Evolutionary conservation across 2,329 filamentous ascomycete genomes (phyloP).

Genomic region (Pyrenophora teres): DNA sequence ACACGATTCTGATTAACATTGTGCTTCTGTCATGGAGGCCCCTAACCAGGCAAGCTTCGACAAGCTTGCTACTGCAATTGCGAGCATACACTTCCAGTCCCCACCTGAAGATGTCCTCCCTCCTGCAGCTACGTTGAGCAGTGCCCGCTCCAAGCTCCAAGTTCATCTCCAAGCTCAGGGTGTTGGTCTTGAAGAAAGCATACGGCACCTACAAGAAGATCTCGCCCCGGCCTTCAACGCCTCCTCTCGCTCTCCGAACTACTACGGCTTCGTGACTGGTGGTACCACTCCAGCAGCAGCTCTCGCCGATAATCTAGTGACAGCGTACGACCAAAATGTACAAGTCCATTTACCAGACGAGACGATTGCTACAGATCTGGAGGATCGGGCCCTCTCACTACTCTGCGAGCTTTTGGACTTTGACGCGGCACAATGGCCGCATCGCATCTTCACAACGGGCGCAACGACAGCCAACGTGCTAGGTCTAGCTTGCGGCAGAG

Average conservation of each 20-base stretch:
- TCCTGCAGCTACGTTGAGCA: conserved; percentile 28
- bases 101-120: conserved; percentile 44
- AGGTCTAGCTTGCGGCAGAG: conserved; percentile 71
- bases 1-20: neutral
- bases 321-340: conserved; percentile 80
- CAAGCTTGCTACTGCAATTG: conserved; percentile 30
- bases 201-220: conserved; percentile 53
- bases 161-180: conserved; percentile 47
- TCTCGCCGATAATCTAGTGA: conserved; percentile 83
- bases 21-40: conserved; percentile 14
- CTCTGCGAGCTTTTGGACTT: conserved; percentile 70
- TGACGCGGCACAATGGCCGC: conserved; percentile 63
- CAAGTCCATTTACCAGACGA: conserved; percentile 79
- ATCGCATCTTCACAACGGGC: conserved; percentile 80
- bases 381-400: conserved; percentile 72
- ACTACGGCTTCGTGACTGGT: conserved; percentile 90
- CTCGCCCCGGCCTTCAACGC: conserved; percentile 66
- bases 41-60: conserved; percentile 18
- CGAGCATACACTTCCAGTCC: conserved; percentile 27
- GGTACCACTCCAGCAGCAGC: conserved; percentile 77
- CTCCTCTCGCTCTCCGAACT: conserved; percentile 56
- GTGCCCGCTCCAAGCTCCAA: conserved; percentile 45
- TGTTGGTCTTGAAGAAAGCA: conserved; percentile 50
- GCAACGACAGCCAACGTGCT: conserved; percentile 69
- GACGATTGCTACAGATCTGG: conserved; percentile 75